phyloP scores from a whole-genome alignment of 768 basidiomycete genomes.

The Hygrophoropsis aurantiaca region DNA sequence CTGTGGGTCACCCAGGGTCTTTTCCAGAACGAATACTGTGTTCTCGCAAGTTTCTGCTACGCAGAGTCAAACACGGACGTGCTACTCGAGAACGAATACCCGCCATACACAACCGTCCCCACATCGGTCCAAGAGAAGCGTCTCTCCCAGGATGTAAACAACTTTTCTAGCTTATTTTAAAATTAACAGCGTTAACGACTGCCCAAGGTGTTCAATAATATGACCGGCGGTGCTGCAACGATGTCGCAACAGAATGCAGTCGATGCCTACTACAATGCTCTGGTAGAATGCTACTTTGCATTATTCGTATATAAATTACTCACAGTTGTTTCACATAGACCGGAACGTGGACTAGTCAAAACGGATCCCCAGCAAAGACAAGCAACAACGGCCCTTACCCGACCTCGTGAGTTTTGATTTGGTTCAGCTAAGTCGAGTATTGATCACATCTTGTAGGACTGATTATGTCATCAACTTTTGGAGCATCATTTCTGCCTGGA shows the following conservation, averaged over 20 bases:
- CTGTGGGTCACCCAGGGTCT: slow-evolving; percentile 19
- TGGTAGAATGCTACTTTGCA: slow-evolving; percentile 11
- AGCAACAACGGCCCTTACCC: slow-evolving; percentile 20
- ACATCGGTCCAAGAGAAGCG: slow-evolving; percentile 10
- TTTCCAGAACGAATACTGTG: slow-evolving; percentile 23
- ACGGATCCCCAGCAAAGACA: slow-evolving; percentile 2
- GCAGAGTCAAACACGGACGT: slow-evolving; percentile 21
- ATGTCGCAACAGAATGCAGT: slow-evolving; percentile 20
- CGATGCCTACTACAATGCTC: slow-evolving; percentile 18
- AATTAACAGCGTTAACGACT: not conserved
- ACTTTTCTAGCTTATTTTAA: not conserved
- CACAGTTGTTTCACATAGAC: slow-evolving; percentile 9
- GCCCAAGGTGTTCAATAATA: slow-evolving; percentile 13
- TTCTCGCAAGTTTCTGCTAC: slow-evolving; percentile 23
- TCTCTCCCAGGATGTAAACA: slow-evolving; percentile 12
- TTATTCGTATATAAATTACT: not conserved
- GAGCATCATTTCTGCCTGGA: slow-evolving; percentile 22
- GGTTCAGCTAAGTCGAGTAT: not conserved
- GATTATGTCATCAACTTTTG: slow-evolving; percentile 22
- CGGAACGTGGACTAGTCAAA: slow-evolving; percentile 12
- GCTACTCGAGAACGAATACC: slow-evolving; percentile 15
- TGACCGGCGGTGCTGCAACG: slow-evolving; percentile 14
- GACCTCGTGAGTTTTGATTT: slow-evolving; percentile 12
- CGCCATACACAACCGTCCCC: slow-evolving; percentile 3
- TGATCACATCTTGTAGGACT: slow-evolving; percentile 6